Evolutionary conservation across 805 yeast genomes (phyloP), one percentile per base, ranked within the genome.

Genomic region (Grigorovia humatica): DNA sequence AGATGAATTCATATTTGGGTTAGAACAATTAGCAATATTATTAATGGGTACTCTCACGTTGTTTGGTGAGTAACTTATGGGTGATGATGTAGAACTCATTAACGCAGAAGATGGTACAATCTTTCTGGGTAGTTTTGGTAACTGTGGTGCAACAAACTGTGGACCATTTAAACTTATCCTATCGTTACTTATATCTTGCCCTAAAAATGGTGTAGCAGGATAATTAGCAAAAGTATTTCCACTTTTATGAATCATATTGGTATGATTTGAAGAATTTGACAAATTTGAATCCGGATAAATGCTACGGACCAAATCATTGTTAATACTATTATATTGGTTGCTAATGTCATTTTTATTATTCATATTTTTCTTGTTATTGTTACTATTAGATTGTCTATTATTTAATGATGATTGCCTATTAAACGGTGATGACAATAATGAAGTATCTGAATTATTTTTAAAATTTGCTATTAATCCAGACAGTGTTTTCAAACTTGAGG

Each of bases 401-500:
- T n/a, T 19, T 17, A 19, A 32, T 11, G 47, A 30, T 11, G 47
- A 30, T 18, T 54, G 46, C 12, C 51, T 13, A 13, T 54, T 50
- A 9, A 55, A 47, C 7, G 60, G 49, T 4, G 48, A 47, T 9
- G 47, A 30, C 7, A 52, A 40, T 15, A 47, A 18, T 9, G 50
- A 52, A 15, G 57, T 48, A 9, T 57, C 44, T 46, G 59, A 49
- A 38, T 30, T 46, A 40, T 49, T 48, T 44, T 51, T 51, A 38
- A 55, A 49, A 51, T 47, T 49, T 20, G 59, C 51, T 40, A 61
- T 46, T 27, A 56, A 17, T 38, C 54, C 51, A 43, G 60, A 47
- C 19, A 56, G 13, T 43, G 52, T 57, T 41, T 55, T 62, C 18
- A 62, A 51, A 48, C 65, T 64, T 19, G 62, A 58, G 1, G 57